Percentiles rank a stretch among this genome's conserved stretches.
These are phyloP conservation scores for Boletus subparvulus DNA, from an alignment of 768 basidiomycete genomes.

Conservation along the genomic window DNA sequence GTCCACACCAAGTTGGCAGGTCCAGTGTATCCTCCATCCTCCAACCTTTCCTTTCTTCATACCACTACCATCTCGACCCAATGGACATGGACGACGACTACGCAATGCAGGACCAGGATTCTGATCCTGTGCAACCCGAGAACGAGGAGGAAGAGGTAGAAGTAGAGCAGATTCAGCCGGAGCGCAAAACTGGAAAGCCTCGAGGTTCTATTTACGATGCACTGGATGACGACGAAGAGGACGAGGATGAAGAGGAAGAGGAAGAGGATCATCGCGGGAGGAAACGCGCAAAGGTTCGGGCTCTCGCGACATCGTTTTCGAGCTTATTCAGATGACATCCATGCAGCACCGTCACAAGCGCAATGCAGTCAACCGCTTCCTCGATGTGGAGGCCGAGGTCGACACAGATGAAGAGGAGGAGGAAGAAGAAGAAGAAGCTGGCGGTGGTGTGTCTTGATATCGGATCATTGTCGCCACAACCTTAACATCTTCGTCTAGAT, in stretches of 20 bases:
- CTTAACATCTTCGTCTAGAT: slow-evolving; percentile 41
- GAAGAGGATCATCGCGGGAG: slow-evolving; percentile 47
- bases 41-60: slow-evolving; percentile 16
- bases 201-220: slow-evolving; percentile 36
- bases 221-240: slow-evolving; percentile 45
- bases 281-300: slow-evolving; percentile 61
- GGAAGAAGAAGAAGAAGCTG: slow-evolving; percentile 80
- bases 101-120: slow-evolving; percentile 28
- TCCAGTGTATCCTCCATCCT: neutral
- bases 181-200: slow-evolving; percentile 24
- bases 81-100: slow-evolving; percentile 38
- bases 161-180: slow-evolving; percentile 24
- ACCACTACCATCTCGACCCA: slow-evolving; percentile 27
- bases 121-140: slow-evolving; percentile 29
- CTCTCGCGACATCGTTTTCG: neutral
- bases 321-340: slow-evolving; percentile 8
- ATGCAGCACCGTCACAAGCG: slow-evolving; percentile 65
- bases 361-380: slow-evolving; percentile 70
- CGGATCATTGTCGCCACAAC: neutral
- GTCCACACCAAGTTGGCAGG: neutral
- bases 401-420: slow-evolving; percentile 97
- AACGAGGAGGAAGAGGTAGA: slow-evolving; percentile 38
- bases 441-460: slow-evolving; percentile 40
- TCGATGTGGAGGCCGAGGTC: slow-evolving; percentile 95
- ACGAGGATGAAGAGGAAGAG: slow-evolving; percentile 60